Evolutionary conservation across 2,329 filamentous ascomycete genomes (phyloP).

Genomic region (Scedosporium aurantiacum): DNA sequence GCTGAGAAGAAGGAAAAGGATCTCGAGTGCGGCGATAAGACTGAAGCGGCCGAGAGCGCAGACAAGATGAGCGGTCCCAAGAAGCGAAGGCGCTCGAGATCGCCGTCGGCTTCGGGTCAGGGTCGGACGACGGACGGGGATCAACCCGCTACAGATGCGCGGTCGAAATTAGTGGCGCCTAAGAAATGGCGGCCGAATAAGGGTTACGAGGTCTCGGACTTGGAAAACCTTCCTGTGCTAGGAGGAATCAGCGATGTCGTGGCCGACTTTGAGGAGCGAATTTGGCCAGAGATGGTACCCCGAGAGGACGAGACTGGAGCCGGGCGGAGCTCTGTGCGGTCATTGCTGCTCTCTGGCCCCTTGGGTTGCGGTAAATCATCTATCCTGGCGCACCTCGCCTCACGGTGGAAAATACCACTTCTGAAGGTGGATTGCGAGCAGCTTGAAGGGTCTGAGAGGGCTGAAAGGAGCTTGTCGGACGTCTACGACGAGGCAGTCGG

Average conservation of each 20-base stretch:
- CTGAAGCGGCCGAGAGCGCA: conserved; percentile 17
- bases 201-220: conserved; percentile 20
- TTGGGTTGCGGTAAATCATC: conserved; percentile 74
- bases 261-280: conserved; percentile 7
- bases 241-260: conserved; percentile 19
- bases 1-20: conserved; percentile 8
- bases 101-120: conserved; percentile 6
- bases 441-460: conserved; percentile 26
- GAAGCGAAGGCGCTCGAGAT: conserved; percentile 5
- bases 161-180: conserved; percentile 3
- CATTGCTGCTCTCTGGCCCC: conserved; percentile 67
- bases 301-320: not conserved
- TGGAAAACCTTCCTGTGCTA: conserved; percentile 13
- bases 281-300: conserved; percentile 8
- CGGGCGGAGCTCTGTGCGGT: conserved; percentile 18
- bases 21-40: conserved; percentile 13
- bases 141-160: conserved; percentile 10
- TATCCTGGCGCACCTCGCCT: conserved; percentile 63
- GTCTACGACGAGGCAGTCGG: conserved; percentile 62
- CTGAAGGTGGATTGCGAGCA: conserved; percentile 37
- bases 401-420: conserved; percentile 61
- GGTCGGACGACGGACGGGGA: conserved; percentile 5
- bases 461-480: conserved; percentile 27
- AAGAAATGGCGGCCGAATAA: conserved; percentile 21
- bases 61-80: conserved; percentile 17